phyloP scores from a whole-genome alignment of 257 asterid genomes.

The Salvia hispanica region DNA sequence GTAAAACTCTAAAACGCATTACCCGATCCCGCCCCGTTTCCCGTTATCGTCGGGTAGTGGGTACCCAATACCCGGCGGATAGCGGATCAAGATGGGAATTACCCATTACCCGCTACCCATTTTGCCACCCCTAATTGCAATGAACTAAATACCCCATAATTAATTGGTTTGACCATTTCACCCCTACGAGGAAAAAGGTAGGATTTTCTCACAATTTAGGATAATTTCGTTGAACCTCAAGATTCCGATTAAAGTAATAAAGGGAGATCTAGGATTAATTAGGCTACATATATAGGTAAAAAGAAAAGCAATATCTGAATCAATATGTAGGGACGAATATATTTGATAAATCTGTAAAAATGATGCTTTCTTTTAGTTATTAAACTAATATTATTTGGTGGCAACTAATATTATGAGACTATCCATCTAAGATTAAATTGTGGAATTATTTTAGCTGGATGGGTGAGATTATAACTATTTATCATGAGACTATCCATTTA shows the following conservation, averaged over 20 bases:
- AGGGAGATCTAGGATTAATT: constrained; percentile 17
- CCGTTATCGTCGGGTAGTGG: too few species aligned
- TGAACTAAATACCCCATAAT: constrained; percentile 7
- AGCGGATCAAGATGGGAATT: too few species aligned
- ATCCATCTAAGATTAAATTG: too few species aligned
- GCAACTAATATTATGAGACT: too few species aligned
- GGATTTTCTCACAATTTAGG: constrained; percentile 29
- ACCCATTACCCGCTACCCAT: too few species aligned
- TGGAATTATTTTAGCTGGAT: too few species aligned
- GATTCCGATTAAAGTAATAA: constrained; percentile 30
- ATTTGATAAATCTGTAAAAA: constrained; percentile 11
- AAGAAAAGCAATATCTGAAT: constrained; percentile 24
- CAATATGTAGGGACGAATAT: constrained; percentile 22
- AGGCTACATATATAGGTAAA: constrained; percentile 16
- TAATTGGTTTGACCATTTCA: constrained; percentile 19
- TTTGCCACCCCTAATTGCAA: too few species aligned
- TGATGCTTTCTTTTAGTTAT: constrained; percentile 17
- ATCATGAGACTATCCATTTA: too few species aligned
- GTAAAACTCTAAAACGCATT: too few species aligned
- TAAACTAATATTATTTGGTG: not conserved
- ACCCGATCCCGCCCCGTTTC: too few species aligned
- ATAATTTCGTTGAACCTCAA: constrained; percentile 39
- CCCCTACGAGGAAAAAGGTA: constrained; percentile 21
- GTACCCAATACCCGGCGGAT: too few species aligned
- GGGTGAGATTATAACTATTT: too few species aligned